Base-by-base conservation (phyloP, 2,329 filamentous ascomycete genomes). In the Trematosphaeria pertusa region DNA sequence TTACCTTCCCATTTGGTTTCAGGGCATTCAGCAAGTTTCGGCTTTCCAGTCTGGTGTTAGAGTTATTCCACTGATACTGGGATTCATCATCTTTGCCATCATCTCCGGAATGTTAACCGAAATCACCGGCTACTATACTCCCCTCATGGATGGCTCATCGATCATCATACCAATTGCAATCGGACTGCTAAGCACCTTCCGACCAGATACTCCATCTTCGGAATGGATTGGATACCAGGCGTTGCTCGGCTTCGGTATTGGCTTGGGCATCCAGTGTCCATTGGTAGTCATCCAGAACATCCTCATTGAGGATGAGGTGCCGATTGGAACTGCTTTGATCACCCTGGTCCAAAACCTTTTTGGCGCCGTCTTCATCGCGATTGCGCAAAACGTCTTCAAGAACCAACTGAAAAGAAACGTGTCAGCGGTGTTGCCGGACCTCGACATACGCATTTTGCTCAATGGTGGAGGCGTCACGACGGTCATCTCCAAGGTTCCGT, bases 331-430 rank as follows among this genome's bases (percentile, higher is more conserved):
- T 8, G 56, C 57, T 14, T 46, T 69, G 36, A 71, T 75, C 42
- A 74, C 78, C 58, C 75, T 78, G 52, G 54, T 59, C 17, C 75
- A 78, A 49, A 75, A 74, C 11, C 64, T 79, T 2, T 75, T 75
- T n/a, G 75, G 76, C 15, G 71, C 75, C 1, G 59, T 79, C 8
- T 77, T 77, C 55, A 63, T 78, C 26, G 67, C 70, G 5, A 74
- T 78, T 11, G 75, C 67, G 2, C 75, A 78, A 53, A 78, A 74
- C 48, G 33, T 67, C 1, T 67, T 69, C 39, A 48, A 59, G 1
- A 55, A 50, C 11, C 20, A 52, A 10, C 44, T 70, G 19, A 53
- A 64, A 1, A 42, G 52, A 7, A 38, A 48, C 4, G 46, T 69
- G 7, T 47, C 48, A 1, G 56, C 55, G 1, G 53, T 69, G 59